Evolutionary conservation across 176 grass and related monocot genomes (phyloP).

Genomic region (Eleusine coracana): DNA sequence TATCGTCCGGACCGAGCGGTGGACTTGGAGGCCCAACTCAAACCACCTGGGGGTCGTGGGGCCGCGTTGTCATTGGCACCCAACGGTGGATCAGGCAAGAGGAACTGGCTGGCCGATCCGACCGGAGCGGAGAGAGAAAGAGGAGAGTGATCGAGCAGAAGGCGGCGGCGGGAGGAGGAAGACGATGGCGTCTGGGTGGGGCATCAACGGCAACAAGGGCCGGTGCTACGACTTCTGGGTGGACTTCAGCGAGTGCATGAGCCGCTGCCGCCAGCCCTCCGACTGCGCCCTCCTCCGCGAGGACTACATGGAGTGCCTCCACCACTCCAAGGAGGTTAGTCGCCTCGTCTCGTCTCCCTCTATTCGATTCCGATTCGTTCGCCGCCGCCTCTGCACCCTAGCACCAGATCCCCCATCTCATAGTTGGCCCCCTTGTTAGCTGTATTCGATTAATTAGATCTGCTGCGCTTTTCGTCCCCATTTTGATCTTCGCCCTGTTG

Average conservation of each 20-base stretch:
- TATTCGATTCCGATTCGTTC: neutral
- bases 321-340: slow-evolving; percentile 92
- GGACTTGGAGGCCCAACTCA: neutral
- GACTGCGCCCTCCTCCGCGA: slow-evolving; percentile 94
- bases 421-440: neutral
- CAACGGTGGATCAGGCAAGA: neutral
- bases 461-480: neutral
- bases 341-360: neutral
- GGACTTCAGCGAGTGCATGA: slow-evolving; percentile 99
- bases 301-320: slow-evolving; percentile 98
- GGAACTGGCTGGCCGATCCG: neutral
- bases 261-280: slow-evolving; percentile 85
- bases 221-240: slow-evolving; percentile 99
- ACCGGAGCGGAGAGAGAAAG: slow-evolving; percentile 13
- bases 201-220: slow-evolving; percentile 97
- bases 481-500: neutral
- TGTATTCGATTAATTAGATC: slow-evolving; percentile 4
- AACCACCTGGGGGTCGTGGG: neutral
- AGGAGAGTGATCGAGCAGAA: neutral
- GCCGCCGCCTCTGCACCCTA: neutral
- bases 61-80: slow-evolving; percentile 21
- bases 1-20: neutral
- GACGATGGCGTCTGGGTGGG: slow-evolving; percentile 94
- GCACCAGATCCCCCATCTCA: neutral
- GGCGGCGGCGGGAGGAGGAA: neutral